Evolutionary conservation across 2,329 filamentous ascomycete genomes (phyloP).

Genomic region (Colletotrichum sp.): DNA sequence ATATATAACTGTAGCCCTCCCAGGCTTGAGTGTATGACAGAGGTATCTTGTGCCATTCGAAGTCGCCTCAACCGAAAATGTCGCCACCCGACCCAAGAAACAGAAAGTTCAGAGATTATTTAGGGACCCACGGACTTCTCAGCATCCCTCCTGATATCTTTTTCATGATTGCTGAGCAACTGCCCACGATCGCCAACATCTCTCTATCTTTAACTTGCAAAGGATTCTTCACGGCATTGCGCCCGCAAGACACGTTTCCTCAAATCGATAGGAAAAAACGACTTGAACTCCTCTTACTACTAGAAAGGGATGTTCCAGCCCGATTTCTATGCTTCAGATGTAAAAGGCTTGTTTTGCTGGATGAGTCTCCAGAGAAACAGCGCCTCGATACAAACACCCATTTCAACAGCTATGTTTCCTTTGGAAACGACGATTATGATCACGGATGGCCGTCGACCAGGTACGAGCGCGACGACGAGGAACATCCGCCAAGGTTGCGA

Average conservation of each 20-base stretch:
- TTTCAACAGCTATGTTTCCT: too few relatives aligned
- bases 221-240: neutral
- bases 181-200: neutral
- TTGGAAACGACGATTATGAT: too few relatives aligned
- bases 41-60: neutral
- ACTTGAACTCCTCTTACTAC: neutral
- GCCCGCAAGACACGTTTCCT: neutral
- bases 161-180: neutral
- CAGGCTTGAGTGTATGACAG: neutral
- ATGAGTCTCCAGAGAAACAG: too few relatives aligned
- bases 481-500: too few relatives aligned
- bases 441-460: too few relatives aligned
- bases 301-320: neutral
- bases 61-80: neutral
- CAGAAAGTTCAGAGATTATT: fast-evolving
- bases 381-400: too few relatives aligned
- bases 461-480: too few relatives aligned
- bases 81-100: too few relatives aligned
- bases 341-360: fast-evolving
- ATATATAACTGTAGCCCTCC: neutral
- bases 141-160: neutral
- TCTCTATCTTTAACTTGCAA: neutral
- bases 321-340: neutral
- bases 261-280: neutral
- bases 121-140: neutral